Percentiles rank a stretch among this genome's conserved stretches.
These are phyloP conservation scores for Microcera coccophila DNA, from an alignment of 2,329 filamentous ascomycete species.

Conservation along the genomic window DNA sequence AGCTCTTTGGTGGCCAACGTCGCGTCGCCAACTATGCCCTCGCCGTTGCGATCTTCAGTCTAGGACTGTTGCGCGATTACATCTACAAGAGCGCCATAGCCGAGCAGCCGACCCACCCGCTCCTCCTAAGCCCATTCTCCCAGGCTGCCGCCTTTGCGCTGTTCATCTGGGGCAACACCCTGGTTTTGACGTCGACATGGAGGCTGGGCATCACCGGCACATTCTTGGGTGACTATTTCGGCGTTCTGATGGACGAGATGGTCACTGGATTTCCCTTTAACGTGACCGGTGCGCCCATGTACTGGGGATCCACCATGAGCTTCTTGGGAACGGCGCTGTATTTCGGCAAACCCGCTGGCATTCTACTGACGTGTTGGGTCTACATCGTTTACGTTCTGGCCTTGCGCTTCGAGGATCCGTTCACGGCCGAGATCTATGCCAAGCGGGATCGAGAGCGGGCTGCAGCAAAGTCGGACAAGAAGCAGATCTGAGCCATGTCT, in stretches of 20 bases:
- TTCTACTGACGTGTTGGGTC: slow-evolving; percentile 72
- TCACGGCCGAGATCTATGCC: slow-evolving; percentile 87
- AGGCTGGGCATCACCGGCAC: slow-evolving; percentile 91
- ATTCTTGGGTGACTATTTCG: slow-evolving; percentile 97
- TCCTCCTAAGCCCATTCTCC: slow-evolving; percentile 58
- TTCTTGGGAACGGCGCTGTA: slow-evolving; percentile 85
- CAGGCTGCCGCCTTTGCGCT: slow-evolving; percentile 67
- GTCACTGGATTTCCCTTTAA: slow-evolving; percentile 97
- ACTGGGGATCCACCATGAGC: slow-evolving; percentile 87
- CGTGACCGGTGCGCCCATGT: slow-evolving; percentile 88
- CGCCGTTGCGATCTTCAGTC: slow-evolving; percentile 81
- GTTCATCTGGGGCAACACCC: slow-evolving; percentile 70
- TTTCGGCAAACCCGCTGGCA: slow-evolving; percentile 81
- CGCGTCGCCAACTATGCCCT: slow-evolving; percentile 85
- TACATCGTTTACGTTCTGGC: slow-evolving; percentile 76
- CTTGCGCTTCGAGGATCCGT: slow-evolving; percentile 85
- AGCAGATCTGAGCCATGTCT: slow-evolving; percentile 38
- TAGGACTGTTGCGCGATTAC: slow-evolving; percentile 84
- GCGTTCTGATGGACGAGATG: slow-evolving; percentile 92
- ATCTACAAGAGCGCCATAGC: slow-evolving; percentile 82
- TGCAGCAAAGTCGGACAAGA: slow-evolving; percentile 52
- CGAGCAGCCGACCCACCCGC: slow-evolving; percentile 69
- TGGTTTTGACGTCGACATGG: slow-evolving; percentile 88
- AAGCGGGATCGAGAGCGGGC: slow-evolving; percentile 67
- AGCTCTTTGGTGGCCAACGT: slow-evolving; percentile 74